Evolutionary conservation across 371 early-diverging fungal species (phyloP), one percentile per base, ranked within the genome.

Genomic region (Aphelidium insulamus): DNA sequence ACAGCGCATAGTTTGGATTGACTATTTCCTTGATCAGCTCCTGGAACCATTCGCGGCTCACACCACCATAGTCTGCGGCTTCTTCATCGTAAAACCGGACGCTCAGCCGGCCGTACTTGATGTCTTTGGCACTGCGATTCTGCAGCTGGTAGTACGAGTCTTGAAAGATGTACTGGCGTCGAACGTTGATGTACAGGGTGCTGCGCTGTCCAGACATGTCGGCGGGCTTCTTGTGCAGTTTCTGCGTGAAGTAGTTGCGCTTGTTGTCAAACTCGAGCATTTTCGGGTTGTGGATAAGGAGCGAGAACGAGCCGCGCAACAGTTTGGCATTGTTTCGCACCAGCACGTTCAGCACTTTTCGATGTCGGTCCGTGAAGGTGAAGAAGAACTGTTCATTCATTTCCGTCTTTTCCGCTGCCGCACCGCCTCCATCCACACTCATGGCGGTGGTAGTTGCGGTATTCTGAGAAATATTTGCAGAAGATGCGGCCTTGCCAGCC

Each of bases 211-310:
- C 72, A 1, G 80, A 69, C 4, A 16, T 24, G 20, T 62, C 49
- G 4, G 45, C 43, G 19, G 50, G 48, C 17, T 77, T 67, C 49
- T 88, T 85, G 48, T 85, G 83, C 25, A 94, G 57, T 40, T 90
- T 84, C 50, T 87, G 90, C 28, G 66, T 74, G 51, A 95, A 92
- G 55, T 87, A 97, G 44, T 83, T 87, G 33, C 94, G 70, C 62
- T 97, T 97, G 65, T 91, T 92, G 57, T 97, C 97, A 51, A 97
- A 97, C 41, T 97, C 94, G 20, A 97, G 65, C 48, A 92, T 80
- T 48, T 88, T 88, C 26, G 92, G 90, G 48, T 90, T 94, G 33
- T 77, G 79, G 3, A 92, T 79, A 29, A 97, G 59, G 27, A 94
- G 54, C n/a, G 91, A 77, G 57, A 95, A 94, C 1, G 95, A 87